Conservation (phyloP, 202 grass and related monocot genomes). For the Carex sylvatica region DNA sequence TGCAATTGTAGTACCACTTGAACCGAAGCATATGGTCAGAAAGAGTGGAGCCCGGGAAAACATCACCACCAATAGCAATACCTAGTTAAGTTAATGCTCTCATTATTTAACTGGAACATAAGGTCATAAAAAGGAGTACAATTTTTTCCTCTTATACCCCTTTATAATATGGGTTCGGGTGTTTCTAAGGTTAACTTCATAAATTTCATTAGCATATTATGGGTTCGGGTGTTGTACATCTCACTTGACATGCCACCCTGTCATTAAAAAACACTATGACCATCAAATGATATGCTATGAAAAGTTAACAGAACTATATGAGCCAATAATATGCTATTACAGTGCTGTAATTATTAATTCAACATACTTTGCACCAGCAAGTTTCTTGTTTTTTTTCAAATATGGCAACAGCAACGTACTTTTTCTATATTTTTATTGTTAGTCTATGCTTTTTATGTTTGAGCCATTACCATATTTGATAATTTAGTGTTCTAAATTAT, state of each 20-base stretch:
- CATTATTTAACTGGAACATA: slow-evolving; percentile 3
- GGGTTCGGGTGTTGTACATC: slow-evolving; percentile 94
- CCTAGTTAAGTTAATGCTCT: slow-evolving; percentile 42
- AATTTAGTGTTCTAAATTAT: slow-evolving; percentile 10
- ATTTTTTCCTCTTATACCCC: background rate
- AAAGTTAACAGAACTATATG: background rate
- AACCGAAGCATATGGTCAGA: slow-evolving; percentile 94
- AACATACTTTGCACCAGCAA: background rate
- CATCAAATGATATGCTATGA: background rate
- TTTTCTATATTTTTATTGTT: too few species aligned
- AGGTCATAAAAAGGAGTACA: background rate
- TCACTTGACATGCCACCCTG: slow-evolving; percentile 99
- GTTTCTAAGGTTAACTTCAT: slow-evolving; percentile 65
- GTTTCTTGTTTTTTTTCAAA: too few species aligned
- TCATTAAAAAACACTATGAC: slow-evolving; percentile 33
- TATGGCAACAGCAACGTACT: too few species aligned
- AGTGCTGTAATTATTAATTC: background rate
- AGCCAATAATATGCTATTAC: background rate
- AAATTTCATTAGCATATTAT: slow-evolving; percentile 99
- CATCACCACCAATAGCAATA: slow-evolving; percentile 98
- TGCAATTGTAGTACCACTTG: too few species aligned
- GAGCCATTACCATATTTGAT: too few species aligned
- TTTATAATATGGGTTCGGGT: background rate
- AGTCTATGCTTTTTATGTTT: too few species aligned
- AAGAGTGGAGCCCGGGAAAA: slow-evolving; percentile 96